Conservation (phyloP, 441 rosid genomes). For the Gossypium davidsonii region DNA sequence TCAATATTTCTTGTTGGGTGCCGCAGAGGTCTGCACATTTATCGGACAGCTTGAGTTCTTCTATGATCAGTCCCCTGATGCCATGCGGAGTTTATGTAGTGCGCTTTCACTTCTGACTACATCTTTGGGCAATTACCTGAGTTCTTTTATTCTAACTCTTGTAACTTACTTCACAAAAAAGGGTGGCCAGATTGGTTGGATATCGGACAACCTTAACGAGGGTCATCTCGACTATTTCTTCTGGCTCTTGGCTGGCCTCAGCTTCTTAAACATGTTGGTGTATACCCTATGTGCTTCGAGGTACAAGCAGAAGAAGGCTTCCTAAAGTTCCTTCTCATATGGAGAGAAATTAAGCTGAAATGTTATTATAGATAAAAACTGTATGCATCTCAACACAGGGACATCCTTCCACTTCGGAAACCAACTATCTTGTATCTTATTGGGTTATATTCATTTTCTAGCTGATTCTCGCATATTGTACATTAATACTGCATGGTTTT, state of each 20-base stretch:
- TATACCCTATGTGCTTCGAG: constrained; percentile 52
- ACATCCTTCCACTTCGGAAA: background rate
- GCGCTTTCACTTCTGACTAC: constrained; percentile 63
- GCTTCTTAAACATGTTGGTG: constrained; percentile 51
- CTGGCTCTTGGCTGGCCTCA: constrained; percentile 81
- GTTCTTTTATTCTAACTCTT: constrained; percentile 65
- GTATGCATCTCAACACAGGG: background rate
- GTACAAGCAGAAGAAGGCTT: constrained; percentile 63
- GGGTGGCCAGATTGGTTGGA: constrained; percentile 64
- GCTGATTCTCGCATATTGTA: background rate
- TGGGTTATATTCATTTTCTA: background rate
- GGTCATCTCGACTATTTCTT: constrained; percentile 87
- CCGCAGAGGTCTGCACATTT: constrained; percentile 64
- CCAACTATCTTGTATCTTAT: background rate
- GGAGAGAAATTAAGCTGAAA: background rate
- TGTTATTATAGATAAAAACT: constrained; percentile 14
- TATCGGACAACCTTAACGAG: constrained; percentile 63
- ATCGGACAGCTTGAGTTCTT: constrained; percentile 81
- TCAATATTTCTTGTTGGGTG: constrained; percentile 63
- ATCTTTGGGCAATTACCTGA: constrained; percentile 68
- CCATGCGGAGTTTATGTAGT: constrained; percentile 80
- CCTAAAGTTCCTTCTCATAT: constrained; percentile 15
- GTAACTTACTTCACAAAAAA: constrained; percentile 61
- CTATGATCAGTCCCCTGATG: constrained; percentile 84
- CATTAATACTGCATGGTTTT: background rate